These are phyloP conservation scores for Colletotrichum higginsianum DNA, from an alignment of 2,329 filamentous ascomycete genomes.

Conservation along the genomic window DNA sequence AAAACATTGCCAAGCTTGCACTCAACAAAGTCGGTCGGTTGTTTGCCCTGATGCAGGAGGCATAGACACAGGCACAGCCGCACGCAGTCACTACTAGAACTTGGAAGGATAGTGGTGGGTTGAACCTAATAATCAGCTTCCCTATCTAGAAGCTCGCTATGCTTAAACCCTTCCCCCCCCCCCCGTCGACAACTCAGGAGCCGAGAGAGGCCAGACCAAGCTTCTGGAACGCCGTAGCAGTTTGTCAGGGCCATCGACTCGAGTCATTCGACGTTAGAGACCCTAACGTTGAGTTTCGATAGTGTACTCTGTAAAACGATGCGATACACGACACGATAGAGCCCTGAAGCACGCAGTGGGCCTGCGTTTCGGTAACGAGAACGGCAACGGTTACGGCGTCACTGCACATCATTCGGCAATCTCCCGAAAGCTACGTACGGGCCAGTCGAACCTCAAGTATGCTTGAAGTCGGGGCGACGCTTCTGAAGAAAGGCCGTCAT, in stretches of 20 bases:
- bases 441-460: slow-evolving; percentile 35
- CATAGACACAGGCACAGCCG: neutral
- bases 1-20: slow-evolving; percentile 12
- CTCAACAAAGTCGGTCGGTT: slow-evolving; percentile 6
- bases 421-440: slow-evolving; percentile 21
- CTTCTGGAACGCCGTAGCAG: neutral
- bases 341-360: neutral
- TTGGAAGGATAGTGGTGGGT: neutral
- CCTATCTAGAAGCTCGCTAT: slow-evolving; percentile 6
- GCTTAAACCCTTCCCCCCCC: too few relatives aligned
- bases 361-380: too few relatives aligned
- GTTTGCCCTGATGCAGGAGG: slow-evolving; percentile 12
- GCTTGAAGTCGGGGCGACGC: slow-evolving; percentile 48
- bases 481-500: slow-evolving; percentile 60
- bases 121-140: neutral
- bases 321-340: neutral
- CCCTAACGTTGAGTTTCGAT: neutral
- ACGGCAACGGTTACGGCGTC: too few relatives aligned
- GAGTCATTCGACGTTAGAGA: neutral
- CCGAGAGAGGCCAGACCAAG: neutral
- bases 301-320: too few relatives aligned
- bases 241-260: neutral
- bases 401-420: neutral
- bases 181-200: neutral
- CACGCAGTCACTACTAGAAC: neutral